Percentiles rank a stretch among this genome's conserved stretches.
phyloP scores from a whole-genome alignment of 176 grass and related monocot species.

The Cenchrus purpureus region DNA sequence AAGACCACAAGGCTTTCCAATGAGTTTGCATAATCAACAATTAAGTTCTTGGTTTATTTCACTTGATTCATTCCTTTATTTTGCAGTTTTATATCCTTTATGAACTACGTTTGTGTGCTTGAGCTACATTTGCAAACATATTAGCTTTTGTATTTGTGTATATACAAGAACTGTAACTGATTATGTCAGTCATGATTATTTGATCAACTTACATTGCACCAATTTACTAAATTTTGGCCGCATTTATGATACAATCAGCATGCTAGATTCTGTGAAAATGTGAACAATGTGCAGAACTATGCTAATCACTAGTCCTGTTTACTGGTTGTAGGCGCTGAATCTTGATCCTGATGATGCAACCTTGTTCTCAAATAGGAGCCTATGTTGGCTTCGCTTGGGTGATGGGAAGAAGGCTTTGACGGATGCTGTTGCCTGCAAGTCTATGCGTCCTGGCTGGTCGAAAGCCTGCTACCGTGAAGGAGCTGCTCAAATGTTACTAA shows the following conservation, averaged over 20 bases:
- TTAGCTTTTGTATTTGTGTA: background rate
- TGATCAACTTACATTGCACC: background rate
- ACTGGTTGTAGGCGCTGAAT: conserved; percentile 29
- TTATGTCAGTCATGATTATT: background rate
- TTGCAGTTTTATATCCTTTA: background rate
- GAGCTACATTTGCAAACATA: background rate
- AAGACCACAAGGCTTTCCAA: no score
- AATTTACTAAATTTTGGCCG: background rate
- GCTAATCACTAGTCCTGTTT: background rate
- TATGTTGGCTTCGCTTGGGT: conserved; percentile 41
- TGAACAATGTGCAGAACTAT: background rate
- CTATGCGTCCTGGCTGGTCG: conserved; percentile 43
- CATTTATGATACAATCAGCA: background rate
- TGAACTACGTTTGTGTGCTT: background rate
- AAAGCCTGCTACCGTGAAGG: conserved; percentile 52
- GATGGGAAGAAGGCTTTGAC: conserved; percentile 21
- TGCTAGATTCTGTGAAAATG: background rate
- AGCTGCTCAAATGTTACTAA: conserved; percentile 45
- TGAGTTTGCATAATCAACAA: no score
- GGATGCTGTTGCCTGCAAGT: conserved; percentile 44
- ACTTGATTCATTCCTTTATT: background rate
- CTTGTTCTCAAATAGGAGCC: conserved; percentile 50
- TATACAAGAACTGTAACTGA: background rate
- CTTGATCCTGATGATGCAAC: conserved; percentile 39
- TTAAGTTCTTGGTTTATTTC: background rate